Evolutionary conservation across 202 grass and related monocot species (phyloP), one percentile per base, ranked within the genome.

Genomic region (Schoenoplectus tabernaemontani): DNA sequence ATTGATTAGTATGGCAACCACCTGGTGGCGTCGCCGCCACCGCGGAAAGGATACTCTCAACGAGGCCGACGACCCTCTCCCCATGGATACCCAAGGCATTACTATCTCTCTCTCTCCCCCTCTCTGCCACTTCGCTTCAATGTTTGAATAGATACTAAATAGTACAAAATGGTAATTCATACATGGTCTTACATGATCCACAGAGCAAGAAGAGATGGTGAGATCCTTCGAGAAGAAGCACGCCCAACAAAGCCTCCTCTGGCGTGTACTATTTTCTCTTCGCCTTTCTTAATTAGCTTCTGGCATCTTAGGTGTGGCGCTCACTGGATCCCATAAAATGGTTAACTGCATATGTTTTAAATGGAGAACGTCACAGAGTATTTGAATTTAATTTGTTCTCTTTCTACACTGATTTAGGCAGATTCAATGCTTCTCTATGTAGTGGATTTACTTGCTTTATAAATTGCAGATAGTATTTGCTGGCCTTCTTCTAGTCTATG

Each of bases 161-260:
- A n/a, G n/a, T n/a, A n/a, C n/a, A n/a, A n/a, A n/a, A n/a, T n/a
- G n/a, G n/a, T n/a, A n/a, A n/a, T n/a, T n/a, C n/a, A n/a, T 34
- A 6, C 20, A 15, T 78, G 24, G 11, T 7, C 26, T 41, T 46
- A 65, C 74, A n/a, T 84, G 42, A 33, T 64, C 46, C 38, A 48
- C 89, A 97, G 94, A 97, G 56, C 94, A 97, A 82, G 94, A 97
- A 85, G 89, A 97, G 65, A 81, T 97, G 82, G 82, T 97, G 36
- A 82, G 84, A 74, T 90, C 44, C 26, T 86, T 94, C 71, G 95
- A 94, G 82, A 89, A 82, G 84, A 93, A 92, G 73, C 89, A 97
- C 37, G 87, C 73, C 37, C 85, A 85, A 34, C 82, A 89, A 66
- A 90, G 77, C 84, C 86, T 69, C 71, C 70, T 83, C 5, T 97